Evolutionary conservation across 1,139 yeast genomes (phyloP).

Genomic region (Sugiyamaella pinicola): DNA sequence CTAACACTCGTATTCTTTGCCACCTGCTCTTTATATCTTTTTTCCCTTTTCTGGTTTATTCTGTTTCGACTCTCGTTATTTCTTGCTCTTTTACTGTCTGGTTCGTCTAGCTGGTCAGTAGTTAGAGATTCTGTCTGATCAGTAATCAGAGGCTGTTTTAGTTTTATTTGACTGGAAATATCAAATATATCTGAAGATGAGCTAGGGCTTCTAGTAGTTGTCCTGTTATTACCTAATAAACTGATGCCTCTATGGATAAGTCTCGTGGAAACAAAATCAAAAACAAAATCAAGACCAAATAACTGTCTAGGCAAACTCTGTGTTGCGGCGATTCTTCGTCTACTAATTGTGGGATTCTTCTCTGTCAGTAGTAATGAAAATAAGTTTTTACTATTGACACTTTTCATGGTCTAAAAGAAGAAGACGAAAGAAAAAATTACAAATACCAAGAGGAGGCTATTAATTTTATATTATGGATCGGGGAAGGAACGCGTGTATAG

Average conservation of each 20-base stretch:
- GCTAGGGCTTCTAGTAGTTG: not conserved
- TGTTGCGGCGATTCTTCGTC: not conserved
- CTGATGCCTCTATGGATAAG: too few relatives aligned
- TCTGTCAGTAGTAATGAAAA: not conserved
- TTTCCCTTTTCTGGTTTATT: not conserved
- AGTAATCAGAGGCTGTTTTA: too few relatives aligned
- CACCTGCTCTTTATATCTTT: too few relatives aligned
- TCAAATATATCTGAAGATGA: not conserved
- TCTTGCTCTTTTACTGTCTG: too few relatives aligned
- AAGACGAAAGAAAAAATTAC: not conserved
- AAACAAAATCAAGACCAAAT: too few relatives aligned
- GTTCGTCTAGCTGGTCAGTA: too few relatives aligned
- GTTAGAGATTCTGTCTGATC: too few relatives aligned
- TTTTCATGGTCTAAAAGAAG: slow-evolving; percentile 18
- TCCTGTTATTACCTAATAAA: not conserved
- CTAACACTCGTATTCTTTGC: too few relatives aligned
- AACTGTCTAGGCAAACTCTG: too few relatives aligned
- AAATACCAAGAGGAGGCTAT: not conserved
- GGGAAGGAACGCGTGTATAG: slow-evolving; percentile 7
- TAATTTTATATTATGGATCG: slow-evolving; percentile 10
- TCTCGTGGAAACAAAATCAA: not conserved
- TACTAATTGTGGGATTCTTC: not conserved
- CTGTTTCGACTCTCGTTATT: not conserved
- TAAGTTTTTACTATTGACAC: slow-evolving; percentile 3
- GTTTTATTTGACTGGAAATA: too few relatives aligned